Percentiles rank a stretch among this genome's conserved stretches.
Conservation (phyloP, 345 rosid genomes). For the Moricandia moricandioides region DNA sequence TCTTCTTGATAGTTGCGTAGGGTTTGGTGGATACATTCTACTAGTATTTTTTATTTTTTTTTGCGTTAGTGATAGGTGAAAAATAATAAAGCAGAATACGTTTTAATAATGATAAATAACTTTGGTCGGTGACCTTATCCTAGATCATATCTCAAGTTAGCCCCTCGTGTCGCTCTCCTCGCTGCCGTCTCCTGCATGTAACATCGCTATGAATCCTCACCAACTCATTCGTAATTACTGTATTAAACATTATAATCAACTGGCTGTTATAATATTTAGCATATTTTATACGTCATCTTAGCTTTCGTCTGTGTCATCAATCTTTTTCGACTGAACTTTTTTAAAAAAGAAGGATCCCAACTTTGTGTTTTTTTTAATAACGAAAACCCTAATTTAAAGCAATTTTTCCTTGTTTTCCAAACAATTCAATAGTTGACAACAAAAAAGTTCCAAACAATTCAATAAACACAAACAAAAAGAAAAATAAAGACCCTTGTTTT, state of each 20-base stretch:
- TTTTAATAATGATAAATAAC: neutral
- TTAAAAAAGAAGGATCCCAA: neutral
- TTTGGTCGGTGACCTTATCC: conserved; percentile 39
- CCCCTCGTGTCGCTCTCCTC: conserved; percentile 31
- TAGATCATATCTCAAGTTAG: conserved; percentile 10
- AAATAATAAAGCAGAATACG: neutral
- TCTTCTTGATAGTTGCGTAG: conserved; percentile 20
- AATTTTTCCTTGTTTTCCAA: neutral
- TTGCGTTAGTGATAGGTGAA: neutral
- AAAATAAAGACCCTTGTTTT: neutral
- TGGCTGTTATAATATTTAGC: neutral
- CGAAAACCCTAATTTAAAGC: neutral
- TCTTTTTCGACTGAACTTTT: neutral
- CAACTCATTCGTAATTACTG: neutral
- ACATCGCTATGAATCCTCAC: conserved; percentile 21
- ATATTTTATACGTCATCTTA: neutral
- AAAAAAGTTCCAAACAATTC: neutral
- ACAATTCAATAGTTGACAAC: neutral
- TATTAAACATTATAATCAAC: neutral
- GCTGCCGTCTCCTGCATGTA: conserved; percentile 18
- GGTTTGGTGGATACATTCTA: neutral
- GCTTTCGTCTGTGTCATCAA: neutral
- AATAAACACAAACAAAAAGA: neutral
- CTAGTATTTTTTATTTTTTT: neutral
- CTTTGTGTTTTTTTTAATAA: neutral